Evolutionary conservation across 1,139 yeast genomes (phyloP), one percentile per base, ranked within the genome.

Genomic region (Hemisphaericaspora xylofermentans): DNA sequence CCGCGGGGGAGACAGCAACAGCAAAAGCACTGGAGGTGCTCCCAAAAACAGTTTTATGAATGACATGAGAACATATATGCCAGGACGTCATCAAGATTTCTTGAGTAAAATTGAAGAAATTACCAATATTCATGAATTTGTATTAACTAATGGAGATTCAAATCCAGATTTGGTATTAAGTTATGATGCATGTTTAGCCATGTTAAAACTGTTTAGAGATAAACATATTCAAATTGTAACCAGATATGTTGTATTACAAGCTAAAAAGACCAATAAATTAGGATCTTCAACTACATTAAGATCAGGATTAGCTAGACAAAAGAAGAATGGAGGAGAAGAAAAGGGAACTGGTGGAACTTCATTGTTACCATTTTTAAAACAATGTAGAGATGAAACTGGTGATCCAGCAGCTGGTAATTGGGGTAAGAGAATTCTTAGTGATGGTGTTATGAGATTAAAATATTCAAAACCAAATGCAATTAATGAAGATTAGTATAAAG

Each of bases 331-430:
- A 12, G 61, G 46, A 5, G 82, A 77, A 49, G 81, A 79, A 49
- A 78, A 81, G 50, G 98, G 98, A 8, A 91, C 98, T 1, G 98
- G 98, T 13, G 97, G 98, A 33, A 91, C 97, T 0, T 83, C 95
- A 0, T 72, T 91, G 53, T 77, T 91, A 46, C 96, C 96, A 24
- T 91, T 91, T 66, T 75, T 91, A 57, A 89, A 89, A 61, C 97
- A 91, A 62, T 91, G 96, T 51, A 80, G 98, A 60, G 97, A 91
- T 64, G 98, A 91, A 61, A 91, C 96, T 8, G 95, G 95, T 32
- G 93, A 84, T 53, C 81, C 89, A 6, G 95, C 96, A 19, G 95
- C 95, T 29, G 93, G 95, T 43, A 75, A 70, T 40, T 88, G 96
- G 96, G 96, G 95, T 61, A 79, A 80, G 55, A 73, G 93, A 46